Conservation (phyloP, 495 filamentous ascomycete species). For the Hypoxylon trugodes region DNA sequence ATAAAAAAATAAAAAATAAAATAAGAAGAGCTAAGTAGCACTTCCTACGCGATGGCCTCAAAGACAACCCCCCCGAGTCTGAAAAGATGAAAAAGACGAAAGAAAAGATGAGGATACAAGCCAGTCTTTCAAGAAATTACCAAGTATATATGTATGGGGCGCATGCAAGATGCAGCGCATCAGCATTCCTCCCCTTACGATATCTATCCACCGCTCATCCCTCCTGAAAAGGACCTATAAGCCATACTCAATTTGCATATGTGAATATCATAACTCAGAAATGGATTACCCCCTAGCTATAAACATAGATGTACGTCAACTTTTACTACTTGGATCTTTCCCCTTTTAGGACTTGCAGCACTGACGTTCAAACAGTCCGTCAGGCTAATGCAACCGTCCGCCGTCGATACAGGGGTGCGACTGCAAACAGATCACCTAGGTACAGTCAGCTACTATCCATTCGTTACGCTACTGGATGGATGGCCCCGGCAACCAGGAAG, state of each 20-base stretch:
- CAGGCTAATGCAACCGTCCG: slow-evolving; percentile 53
- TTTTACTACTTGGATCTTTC: slow-evolving; percentile 13
- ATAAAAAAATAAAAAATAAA: too few species aligned
- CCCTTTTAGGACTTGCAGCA: slow-evolving; percentile 34
- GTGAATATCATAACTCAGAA: background rate
- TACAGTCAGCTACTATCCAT: slow-evolving; percentile 19
- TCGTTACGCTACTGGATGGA: slow-evolving; percentile 11
- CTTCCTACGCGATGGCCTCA: slow-evolving; percentile 32
- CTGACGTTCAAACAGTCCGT: slow-evolving; percentile 57
- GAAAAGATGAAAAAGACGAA: slow-evolving; percentile 21
- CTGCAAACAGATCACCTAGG: slow-evolving; percentile 36
- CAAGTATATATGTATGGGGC: slow-evolving; percentile 30
- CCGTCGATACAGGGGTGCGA: slow-evolving; percentile 37
- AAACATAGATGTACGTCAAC: slow-evolving; percentile 15
- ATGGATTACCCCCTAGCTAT: background rate
- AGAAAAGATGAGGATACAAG: slow-evolving; percentile 36
- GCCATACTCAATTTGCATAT: background rate
- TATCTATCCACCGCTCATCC: background rate
- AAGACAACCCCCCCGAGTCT: slow-evolving; percentile 28
- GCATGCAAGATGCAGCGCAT: slow-evolving; percentile 11
- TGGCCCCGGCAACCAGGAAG: background rate
- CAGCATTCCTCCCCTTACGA: slow-evolving; percentile 1
- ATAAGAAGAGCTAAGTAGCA: slow-evolving; percentile 11
- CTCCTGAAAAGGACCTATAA: background rate
- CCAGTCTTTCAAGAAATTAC: slow-evolving; percentile 27